phyloP scores from a whole-genome alignment of 495 filamentous ascomycete species.

The Daldinia vernicosa region DNA sequence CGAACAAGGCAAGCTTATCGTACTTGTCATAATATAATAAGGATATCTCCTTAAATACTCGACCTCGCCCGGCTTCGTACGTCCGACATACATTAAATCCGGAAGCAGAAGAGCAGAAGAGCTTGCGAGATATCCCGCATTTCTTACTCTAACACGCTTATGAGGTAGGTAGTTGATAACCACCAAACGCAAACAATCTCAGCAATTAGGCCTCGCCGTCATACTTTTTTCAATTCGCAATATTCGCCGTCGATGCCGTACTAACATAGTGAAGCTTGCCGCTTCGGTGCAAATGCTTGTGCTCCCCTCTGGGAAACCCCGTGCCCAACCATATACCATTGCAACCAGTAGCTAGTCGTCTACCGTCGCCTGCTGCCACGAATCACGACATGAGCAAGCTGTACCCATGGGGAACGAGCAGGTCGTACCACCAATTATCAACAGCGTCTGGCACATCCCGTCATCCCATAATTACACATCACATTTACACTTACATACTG shows the following conservation, averaged over 20 bases:
- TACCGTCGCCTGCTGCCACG: constrained; percentile 26
- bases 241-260: constrained; percentile 24
- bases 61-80: background rate
- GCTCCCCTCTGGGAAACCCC: constrained; percentile 13
- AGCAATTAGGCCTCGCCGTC: background rate
- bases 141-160: background rate
- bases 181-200: constrained; percentile 1
- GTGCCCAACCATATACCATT: constrained; percentile 24
- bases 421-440: constrained; percentile 30
- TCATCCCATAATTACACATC: constrained; percentile 24
- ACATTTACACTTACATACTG: constrained; percentile 12
- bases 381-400: constrained; percentile 37
- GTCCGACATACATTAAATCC: background rate
- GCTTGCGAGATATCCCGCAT: background rate
- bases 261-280: constrained; percentile 25
- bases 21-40: constrained; percentile 1
- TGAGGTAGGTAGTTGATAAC: background rate
- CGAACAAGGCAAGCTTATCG: constrained; percentile 2
- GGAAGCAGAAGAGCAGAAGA: background rate
- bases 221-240: background rate
- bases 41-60: background rate
- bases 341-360: constrained; percentile 23
- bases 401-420: constrained; percentile 37
- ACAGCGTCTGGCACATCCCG: constrained; percentile 24
- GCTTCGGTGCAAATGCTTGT: constrained; percentile 32